phyloP scores from a whole-genome alignment of 2,329 filamentous ascomycete genomes.

The Pyricularia grisea region DNA sequence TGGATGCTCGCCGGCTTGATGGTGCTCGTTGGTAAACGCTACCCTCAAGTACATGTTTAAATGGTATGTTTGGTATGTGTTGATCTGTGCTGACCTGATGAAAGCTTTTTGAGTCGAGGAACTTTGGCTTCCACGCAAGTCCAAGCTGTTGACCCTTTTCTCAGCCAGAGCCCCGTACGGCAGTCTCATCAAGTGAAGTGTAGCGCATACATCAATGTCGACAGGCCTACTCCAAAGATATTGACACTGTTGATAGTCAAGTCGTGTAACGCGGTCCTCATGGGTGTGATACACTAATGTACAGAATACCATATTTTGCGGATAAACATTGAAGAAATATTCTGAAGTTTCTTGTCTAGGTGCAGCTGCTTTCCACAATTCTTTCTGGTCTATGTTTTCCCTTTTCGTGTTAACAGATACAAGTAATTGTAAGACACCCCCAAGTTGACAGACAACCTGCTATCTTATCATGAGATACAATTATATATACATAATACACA shows the following conservation, averaged over 20 bases:
- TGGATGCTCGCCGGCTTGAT: too few species aligned
- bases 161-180: not conserved
- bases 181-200: not conserved
- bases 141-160: not conserved
- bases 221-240: not conserved
- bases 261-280: not conserved
- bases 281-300: too few species aligned
- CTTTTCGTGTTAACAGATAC: not conserved
- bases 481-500: slow-evolving; percentile 2
- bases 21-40: not conserved
- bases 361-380: not conserved
- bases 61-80: not conserved
- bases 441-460: not conserved
- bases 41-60: not conserved
- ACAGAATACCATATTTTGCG: not conserved
- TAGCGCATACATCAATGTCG: not conserved
- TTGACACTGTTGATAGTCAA: not conserved
- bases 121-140: not conserved
- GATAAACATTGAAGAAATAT: not conserved
- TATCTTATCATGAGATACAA: not conserved
- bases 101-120: not conserved
- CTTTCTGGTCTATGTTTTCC: not conserved
- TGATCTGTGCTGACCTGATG: not conserved
- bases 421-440: not conserved
- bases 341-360: not conserved